Evolutionary conservation across 2,329 filamentous ascomycete species (phyloP), one percentile per base, ranked within the genome.

Genomic region (Geosmithia putterillii): DNA sequence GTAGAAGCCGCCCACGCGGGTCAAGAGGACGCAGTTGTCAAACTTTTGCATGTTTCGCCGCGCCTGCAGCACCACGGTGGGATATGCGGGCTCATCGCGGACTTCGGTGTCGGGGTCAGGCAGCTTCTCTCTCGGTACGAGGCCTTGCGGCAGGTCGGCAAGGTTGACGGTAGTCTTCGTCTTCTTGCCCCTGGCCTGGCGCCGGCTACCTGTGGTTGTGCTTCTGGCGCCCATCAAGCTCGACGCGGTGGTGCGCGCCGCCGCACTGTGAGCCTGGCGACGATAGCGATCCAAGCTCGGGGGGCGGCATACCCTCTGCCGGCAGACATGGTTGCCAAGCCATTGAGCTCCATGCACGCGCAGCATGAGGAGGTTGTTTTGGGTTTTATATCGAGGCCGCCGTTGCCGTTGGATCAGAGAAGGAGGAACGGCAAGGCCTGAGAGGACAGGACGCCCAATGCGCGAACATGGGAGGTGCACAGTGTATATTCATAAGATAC

Each of bases 1-100:
- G 63, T 96, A 98, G 64, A 98, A 98, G 47, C 89, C 83, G 44
- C 92, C 92, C 22, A 98, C 88, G 45, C 90, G 79, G 4, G 92
- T 98, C 46, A 98, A 66, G 7, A 98, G 62, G 35, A 98, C 84
- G 62, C 90, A 96, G 54, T 94, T 87, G 54, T 81, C 77, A 64
- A 94, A 95, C 54, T 83, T 88, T 51, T 79, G 74, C 82, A 96
- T 95, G 63, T 95, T 94, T 51, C 81, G 86, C 45, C 79, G 77
- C 22, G 86, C 90, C 59, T 95, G 88, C 56, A 87, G 77, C 45
- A 96, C 69, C 40, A 96, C 84, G n/a, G 86, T 84, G 15, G 92
- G 89, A 60, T 95, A 95, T 5, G 66, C 56, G 15, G 75, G 73
- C 15, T 52, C 64, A 44, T 66, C 59, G 21, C 67, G 42, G 10